These are phyloP conservation scores for Leucocoprinus birnbaumii DNA, from an alignment of 768 basidiomycete species.

Conservation along the genomic window DNA sequence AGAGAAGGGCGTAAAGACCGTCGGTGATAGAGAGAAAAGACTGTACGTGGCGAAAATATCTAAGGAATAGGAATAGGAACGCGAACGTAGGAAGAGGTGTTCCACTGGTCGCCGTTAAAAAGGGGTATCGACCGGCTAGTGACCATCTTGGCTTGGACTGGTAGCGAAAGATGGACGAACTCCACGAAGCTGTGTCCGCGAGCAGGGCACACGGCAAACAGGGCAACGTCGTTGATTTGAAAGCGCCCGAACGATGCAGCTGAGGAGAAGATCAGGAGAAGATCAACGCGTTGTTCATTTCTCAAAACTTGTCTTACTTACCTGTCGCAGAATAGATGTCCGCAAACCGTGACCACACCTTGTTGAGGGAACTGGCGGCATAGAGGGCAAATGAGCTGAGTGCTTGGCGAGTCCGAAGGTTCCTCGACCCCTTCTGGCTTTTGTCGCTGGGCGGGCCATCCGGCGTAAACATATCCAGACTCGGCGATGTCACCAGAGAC, in stretches of 20 bases:
- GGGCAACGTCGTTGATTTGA: constrained; percentile 20
- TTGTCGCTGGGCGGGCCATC: constrained; percentile 34
- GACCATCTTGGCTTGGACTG: constrained; percentile 1
- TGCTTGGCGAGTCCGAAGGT: constrained; percentile 12
- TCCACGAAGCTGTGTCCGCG: constrained; percentile 14
- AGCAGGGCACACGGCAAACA: constrained; percentile 19
- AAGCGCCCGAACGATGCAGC: constrained; percentile 18
- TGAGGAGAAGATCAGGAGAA: constrained; percentile 1
- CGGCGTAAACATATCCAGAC: constrained; percentile 33
- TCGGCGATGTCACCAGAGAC: constrained; percentile 46
- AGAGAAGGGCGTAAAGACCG: no score
- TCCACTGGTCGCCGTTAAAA: not conserved
- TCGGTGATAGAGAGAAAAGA: no score
- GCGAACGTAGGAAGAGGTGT: not conserved
- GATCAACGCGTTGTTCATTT: not conserved
- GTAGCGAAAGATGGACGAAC: constrained; percentile 21
- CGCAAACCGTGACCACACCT: constrained; percentile 27
- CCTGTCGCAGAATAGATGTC: constrained; percentile 27
- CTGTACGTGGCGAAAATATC: no score
- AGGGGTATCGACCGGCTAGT: no score
- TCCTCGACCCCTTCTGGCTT: not conserved
- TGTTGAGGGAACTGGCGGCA: constrained; percentile 29
- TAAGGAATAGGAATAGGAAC: not conserved
- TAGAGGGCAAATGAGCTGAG: constrained; percentile 26
- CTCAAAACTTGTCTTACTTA: constrained; percentile 7